Conservation (phyloP, 2,329 filamentous ascomycete genomes). For the Sporothrix dimorphospora region DNA sequence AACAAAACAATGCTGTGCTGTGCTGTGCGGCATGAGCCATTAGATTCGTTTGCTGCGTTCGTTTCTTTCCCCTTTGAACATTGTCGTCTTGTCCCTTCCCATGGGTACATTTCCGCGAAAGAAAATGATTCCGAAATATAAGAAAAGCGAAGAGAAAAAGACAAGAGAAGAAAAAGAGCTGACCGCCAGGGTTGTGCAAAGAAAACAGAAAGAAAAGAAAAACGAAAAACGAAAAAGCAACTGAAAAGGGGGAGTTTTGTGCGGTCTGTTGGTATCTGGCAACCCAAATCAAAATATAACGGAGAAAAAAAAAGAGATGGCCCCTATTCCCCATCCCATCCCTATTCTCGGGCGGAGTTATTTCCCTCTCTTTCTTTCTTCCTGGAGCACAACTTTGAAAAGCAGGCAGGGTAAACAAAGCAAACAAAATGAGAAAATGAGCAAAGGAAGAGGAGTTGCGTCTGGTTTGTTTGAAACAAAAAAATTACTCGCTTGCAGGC, state of each 20-base stretch:
- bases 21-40: background rate
- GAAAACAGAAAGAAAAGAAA: background rate
- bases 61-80: background rate
- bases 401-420: background rate
- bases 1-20: background rate
- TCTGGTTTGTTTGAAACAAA: background rate
- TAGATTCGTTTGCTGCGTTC: background rate
- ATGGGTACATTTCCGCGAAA: background rate
- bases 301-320: conserved; percentile 35
- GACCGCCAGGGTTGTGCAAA: conserved; percentile 9
- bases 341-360: no score
- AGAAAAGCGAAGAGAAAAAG: background rate
- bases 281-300: conserved; percentile 36
- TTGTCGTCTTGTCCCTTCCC: background rate
- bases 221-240: background rate
- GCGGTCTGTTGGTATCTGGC: conserved; percentile 19
- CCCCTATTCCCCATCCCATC: no score
- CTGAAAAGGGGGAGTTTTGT: background rate
- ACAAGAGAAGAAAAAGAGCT: background rate
- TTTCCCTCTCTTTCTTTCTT: no score
- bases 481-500: conserved; percentile 22
- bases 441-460: conserved; percentile 15
- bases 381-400: conserved; percentile 18
- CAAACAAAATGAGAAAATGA: background rate
- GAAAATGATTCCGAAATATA: background rate